Conservation (phyloP, 2,329 filamentous ascomycete species). For the Zarea fungicola region DNA sequence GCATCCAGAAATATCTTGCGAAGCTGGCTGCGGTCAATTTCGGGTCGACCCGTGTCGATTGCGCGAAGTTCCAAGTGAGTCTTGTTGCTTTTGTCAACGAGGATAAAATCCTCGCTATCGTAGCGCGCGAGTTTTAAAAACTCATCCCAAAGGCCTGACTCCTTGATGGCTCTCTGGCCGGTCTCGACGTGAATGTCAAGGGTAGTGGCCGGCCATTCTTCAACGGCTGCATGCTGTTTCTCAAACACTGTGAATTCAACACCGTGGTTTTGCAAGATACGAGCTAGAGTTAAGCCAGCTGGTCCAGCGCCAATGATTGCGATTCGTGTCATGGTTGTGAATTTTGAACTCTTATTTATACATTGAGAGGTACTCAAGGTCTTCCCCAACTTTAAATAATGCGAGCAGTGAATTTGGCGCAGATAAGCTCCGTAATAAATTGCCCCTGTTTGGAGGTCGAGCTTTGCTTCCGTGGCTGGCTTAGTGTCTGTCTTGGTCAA, state of each 20-base stretch:
- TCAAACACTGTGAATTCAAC: not conserved
- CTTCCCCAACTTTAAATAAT: too few relatives aligned
- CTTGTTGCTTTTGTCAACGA: conserved; percentile 31
- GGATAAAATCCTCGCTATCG: conserved; percentile 25
- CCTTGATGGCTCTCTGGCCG: conserved; percentile 37
- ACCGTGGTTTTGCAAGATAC: not conserved
- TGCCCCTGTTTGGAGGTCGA: too few relatives aligned
- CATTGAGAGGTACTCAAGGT: not conserved
- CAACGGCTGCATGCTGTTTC: not conserved
- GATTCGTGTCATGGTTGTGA: too few relatives aligned
- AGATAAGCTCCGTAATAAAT: too few relatives aligned
- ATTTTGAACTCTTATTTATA: too few relatives aligned
- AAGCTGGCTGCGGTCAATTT: conserved; percentile 42
- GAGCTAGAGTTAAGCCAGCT: not conserved
- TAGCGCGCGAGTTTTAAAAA: conserved; percentile 47
- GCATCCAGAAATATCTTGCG: conserved; percentile 37
- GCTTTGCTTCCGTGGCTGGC: too few relatives aligned
- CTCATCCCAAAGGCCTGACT: conserved; percentile 43
- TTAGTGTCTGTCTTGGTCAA: too few relatives aligned
- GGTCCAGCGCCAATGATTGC: conserved; percentile 2
- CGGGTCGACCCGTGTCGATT: not conserved
- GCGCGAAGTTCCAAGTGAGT: conserved; percentile 26
- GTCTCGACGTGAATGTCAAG: not conserved
- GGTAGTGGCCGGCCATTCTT: not conserved
- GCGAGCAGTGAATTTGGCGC: too few relatives aligned